Evolutionary conservation across 352 stramenopile species (phyloP).

Genomic region (Phytopythium ostracodes): DNA sequence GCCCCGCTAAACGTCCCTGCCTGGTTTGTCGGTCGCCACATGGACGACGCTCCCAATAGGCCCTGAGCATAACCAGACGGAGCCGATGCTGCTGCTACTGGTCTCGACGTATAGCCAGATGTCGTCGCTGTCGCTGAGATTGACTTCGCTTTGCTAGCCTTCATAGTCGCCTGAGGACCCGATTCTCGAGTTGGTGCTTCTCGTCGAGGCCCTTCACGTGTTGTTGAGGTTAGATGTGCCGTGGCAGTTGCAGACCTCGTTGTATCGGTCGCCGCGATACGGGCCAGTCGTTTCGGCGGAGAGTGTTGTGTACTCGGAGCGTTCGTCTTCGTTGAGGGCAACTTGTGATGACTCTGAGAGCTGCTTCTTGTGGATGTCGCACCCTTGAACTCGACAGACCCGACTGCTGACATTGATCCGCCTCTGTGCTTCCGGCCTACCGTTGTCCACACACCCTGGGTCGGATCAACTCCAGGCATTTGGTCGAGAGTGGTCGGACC

Average conservation of each 20-base stretch:
- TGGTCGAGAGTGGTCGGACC: constrained; percentile 4
- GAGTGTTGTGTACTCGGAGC: no score
- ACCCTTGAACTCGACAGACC: background rate
- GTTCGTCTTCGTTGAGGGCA: background rate
- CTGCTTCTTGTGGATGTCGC: background rate
- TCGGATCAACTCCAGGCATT: background rate
- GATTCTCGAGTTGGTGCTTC: background rate
- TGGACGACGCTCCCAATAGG: background rate
- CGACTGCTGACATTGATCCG: background rate
- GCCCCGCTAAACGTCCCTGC: background rate
- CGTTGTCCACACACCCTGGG: constrained; percentile 58
- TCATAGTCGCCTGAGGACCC: background rate
- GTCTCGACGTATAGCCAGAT: background rate
- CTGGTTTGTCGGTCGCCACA: background rate
- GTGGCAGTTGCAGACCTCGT: background rate
- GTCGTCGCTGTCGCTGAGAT: background rate
- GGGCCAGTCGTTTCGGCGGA: background rate
- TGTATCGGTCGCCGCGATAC: background rate
- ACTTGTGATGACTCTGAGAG: background rate
- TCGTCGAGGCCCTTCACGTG: background rate
- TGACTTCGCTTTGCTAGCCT: background rate
- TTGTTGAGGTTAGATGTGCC: background rate
- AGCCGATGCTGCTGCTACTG: background rate
- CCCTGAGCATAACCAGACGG: background rate
- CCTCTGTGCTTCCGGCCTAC: constrained; percentile 67